Evolutionary conservation across 148 eudicot genomes (phyloP).

Genomic region (Fallopia convolvulus): DNA sequence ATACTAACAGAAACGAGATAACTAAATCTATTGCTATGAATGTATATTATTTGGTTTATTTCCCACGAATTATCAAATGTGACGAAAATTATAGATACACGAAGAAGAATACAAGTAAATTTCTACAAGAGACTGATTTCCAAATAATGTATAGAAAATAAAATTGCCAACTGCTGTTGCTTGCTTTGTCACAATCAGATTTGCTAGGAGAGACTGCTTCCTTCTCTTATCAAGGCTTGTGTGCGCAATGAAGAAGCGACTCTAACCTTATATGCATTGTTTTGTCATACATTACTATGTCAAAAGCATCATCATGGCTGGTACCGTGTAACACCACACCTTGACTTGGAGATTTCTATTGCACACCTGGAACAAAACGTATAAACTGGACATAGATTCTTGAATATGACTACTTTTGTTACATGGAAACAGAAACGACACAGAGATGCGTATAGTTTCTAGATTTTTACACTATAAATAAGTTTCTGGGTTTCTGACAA

Average conservation of each 20-base stretch:
- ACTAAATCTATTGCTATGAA: neutral
- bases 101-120: slow-evolving; percentile 1
- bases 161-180: neutral
- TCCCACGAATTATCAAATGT: neutral
- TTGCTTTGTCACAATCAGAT: neutral
- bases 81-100: neutral
- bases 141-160: neutral
- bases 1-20: neutral
- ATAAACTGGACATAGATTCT: neutral
- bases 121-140: neutral
- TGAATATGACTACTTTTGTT: neutral
- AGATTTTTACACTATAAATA: too few relatives aligned
- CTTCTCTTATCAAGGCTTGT: neutral
- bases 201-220: neutral
- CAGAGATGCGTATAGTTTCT: too few relatives aligned
- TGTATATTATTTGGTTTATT: neutral
- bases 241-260: neutral
- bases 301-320: neutral
- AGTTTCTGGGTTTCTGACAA: too few relatives aligned
- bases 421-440: too few relatives aligned
- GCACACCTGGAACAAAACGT: neutral
- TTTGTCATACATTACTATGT: neutral
- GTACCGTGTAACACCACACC: neutral
- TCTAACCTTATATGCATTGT: neutral
- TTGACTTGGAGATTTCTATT: neutral